Evolutionary conservation across 164 flowering plant genomes (phyloP), one percentile per base, ranked within the genome.

Genomic region (Platanus orientalis): DNA sequence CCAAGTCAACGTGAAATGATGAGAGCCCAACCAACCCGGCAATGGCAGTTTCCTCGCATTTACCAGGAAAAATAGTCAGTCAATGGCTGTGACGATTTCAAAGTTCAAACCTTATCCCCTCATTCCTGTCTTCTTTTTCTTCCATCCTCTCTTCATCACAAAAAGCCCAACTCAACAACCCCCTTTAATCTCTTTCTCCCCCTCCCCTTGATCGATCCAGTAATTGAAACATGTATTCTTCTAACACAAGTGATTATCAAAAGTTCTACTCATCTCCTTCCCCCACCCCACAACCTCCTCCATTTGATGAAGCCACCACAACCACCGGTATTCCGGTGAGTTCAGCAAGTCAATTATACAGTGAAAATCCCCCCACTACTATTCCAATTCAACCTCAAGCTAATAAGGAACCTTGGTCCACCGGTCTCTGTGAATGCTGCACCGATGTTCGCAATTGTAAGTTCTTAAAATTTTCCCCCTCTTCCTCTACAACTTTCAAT

Each of bases 381-480:
- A 17, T 24, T 40, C 32, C 20, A 62, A 7, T 5, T 29, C 28
- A 36, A 17, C 10, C 47, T 26, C 40, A 13, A 29, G 16, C 57
- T 11, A n/a, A n/a, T 23, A 24, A 36, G 20, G 10, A n/a, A 6
- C 48, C 57, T 32, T 62, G 65, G 65, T 50, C 56, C 28, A 50
- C 65, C 40, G 57, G 65, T 9, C 65, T 62, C 40, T 62, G 47
- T 19, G 65, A 52, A 14, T 62, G 65, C n/a, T 7, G 25, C 20
- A 9, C 20, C 34, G 57, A 62, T 52, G 28, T 16, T 19, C 26
- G 29, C 29, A 62, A 5, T 11, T 62, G 65, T 62, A 62, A 50
- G 57, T 21, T n/a, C 11, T 13, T 3, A 21, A 42, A 4, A 26
- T 28, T 34, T 19, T 11, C 3, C 27, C 28, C 1, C 2, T 6